Percentiles rank a stretch among this genome's conserved stretches.
These are phyloP conservation scores for Buddleja alternifolia DNA, from an alignment of 257 asterid species.

Conservation along the genomic window DNA sequence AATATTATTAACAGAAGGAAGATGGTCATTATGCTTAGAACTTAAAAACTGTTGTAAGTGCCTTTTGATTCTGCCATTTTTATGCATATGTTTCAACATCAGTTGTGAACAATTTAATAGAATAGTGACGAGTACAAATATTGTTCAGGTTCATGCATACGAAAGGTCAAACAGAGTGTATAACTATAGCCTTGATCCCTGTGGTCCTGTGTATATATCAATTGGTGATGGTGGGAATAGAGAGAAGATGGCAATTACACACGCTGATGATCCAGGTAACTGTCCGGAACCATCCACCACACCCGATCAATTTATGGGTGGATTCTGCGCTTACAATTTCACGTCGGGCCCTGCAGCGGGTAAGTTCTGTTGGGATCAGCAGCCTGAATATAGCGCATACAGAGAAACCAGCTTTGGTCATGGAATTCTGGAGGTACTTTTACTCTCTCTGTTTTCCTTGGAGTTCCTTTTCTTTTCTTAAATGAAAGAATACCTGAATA, in stretches of 20 bases:
- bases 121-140: constrained; percentile 4
- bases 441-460: background rate
- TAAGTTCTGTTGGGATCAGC: constrained; percentile 89
- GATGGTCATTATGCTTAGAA: too few species aligned
- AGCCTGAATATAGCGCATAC: constrained; percentile 90
- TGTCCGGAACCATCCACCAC: constrained; percentile 82
- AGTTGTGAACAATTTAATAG: background rate
- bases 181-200: constrained; percentile 80
- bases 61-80: background rate
- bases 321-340: constrained; percentile 81
- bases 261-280: constrained; percentile 71
- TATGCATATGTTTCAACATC: background rate
- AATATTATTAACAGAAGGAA: too few species aligned
- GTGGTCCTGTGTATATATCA: constrained; percentile 83
- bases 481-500: too few species aligned
- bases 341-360: constrained; percentile 91
- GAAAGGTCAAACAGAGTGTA: constrained; percentile 96
- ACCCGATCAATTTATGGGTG: constrained; percentile 78
- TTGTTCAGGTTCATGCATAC: constrained; percentile 82
- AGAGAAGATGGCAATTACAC: constrained; percentile 78
- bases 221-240: constrained; percentile 94
- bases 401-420: constrained; percentile 95
- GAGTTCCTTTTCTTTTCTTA: background rate
- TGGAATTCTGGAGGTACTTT: constrained; percentile 81
- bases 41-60: too few species aligned